Base-by-base conservation (phyloP, 768 basidiomycete species). In the Pisolithus tinctorius region DNA sequence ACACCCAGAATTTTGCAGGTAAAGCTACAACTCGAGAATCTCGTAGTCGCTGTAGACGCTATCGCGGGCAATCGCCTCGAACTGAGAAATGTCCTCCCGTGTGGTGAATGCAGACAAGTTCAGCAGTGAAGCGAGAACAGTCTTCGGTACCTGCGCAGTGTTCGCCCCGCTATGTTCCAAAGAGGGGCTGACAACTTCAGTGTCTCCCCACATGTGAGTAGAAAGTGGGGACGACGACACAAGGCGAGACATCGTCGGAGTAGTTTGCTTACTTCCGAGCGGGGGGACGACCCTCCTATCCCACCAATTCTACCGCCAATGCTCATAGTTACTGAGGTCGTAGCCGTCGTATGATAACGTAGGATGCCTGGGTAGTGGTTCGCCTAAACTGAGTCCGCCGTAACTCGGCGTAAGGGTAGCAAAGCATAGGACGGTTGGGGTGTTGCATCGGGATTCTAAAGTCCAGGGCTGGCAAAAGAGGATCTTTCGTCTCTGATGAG, bases 371-470 rank as follows among this genome's bases (percentile, higher is more conserved):
- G 20, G 20, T 20, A 44, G 38, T 30, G 49, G 36, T 5, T 55
- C 58, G 9, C 61, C 62, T 23, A 55, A n/a, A 16, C 58, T 55
- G 4, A 62, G 52, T 5, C 60, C 50, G 26, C 54, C 26, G 41
- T 58, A 60, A 2, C 38, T 48, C 20, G 52, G 45, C 4, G 53
- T 54, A 36, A 49, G 25, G 7, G 52, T 11, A 23, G 17, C 39
- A 6, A 11, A 17, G 13, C 13, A 6, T 6, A n/a, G 39, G 17
- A 6, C 6, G 41, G 41, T 11, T 17, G 17, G 41, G 17, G 25
- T 49, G 67, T 0, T 83, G 84, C 76, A 85, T 83, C 0, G 83
- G 75, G 6, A 87, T 78, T 30, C 75, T 74, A 45, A 88, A 61
- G 2, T 71, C 72, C 20, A 20, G 86, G 64, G 11, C 58, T 62